phyloP scores from a whole-genome alignment of 352 stramenopile genomes.

The Hyaloperonospora brassicae region DNA sequence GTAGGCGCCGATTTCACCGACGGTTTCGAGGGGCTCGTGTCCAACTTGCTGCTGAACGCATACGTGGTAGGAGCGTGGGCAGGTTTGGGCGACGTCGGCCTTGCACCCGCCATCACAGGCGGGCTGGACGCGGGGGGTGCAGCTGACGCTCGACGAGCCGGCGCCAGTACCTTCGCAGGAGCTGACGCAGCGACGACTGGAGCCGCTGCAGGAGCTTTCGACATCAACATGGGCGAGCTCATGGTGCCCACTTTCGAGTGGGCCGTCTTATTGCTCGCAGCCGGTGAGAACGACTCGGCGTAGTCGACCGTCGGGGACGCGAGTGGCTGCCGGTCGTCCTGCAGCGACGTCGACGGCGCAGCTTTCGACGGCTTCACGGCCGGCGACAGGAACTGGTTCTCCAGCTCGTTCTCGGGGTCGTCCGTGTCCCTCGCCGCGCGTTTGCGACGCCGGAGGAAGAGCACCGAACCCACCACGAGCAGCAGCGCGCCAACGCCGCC shows the following conservation, averaged over 20 bases:
- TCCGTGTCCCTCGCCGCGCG: constrained; percentile 24
- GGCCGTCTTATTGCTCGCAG: constrained; percentile 20
- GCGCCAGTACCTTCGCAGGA: constrained; percentile 15
- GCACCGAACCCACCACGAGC: constrained; percentile 58
- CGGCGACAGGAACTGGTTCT: constrained; percentile 56
- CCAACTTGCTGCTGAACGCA: constrained; percentile 22
- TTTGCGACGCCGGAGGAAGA: constrained; percentile 58
- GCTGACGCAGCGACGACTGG: constrained; percentile 22
- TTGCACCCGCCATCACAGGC: constrained; percentile 10
- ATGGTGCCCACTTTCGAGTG: constrained; percentile 13
- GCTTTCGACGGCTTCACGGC: constrained; percentile 29
- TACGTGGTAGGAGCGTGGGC: constrained; percentile 21
- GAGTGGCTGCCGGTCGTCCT: constrained; percentile 20
- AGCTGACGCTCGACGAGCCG: constrained; percentile 16
- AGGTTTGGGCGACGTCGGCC: constrained; percentile 11
- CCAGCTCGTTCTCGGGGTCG: constrained; percentile 36
- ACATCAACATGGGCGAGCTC: constrained; percentile 4
- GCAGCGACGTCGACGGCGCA: constrained; percentile 30
- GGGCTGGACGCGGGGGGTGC: constrained; percentile 10
- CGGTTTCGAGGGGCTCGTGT: constrained; percentile 24
- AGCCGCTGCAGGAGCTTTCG: constrained; percentile 4
- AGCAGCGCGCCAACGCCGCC: constrained; percentile 41
- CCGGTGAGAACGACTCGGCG: constrained; percentile 40
- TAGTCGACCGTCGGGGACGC: constrained; percentile 50
- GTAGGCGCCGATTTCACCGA: constrained; percentile 25